These are phyloP conservation scores for Prunus davidiana DNA, from an alignment of 306 rosid genomes.

Conservation along the genomic window DNA sequence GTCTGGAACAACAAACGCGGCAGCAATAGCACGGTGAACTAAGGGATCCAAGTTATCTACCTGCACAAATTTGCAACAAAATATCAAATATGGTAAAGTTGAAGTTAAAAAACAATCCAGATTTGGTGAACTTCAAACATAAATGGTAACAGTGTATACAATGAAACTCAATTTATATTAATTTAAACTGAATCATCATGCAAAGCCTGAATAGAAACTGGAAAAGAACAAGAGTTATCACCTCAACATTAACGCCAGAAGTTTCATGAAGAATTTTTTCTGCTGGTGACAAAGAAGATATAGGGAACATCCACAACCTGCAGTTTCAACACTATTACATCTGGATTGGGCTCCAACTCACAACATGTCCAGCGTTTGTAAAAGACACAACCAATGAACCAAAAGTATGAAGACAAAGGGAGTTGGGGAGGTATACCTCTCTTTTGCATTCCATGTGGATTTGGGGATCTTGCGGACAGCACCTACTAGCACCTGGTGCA, in stretches of 20 bases:
- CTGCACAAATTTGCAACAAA: conserved; percentile 42
- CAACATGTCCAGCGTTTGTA: conserved; percentile 1
- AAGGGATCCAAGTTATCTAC: conserved; percentile 71
- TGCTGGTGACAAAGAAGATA: conserved; percentile 58
- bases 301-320: conserved; percentile 92
- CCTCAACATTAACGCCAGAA: conserved; percentile 61
- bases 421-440: conserved; percentile 41
- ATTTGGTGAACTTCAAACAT: neutral
- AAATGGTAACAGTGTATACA: neutral
- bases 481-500: conserved; percentile 53
- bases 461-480: conserved; percentile 67
- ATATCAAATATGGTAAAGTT: conserved; percentile 10
- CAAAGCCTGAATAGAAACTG: neutral
- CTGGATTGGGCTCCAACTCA: conserved; percentile 14
- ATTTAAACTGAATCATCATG: neutral
- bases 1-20: conserved; percentile 70
- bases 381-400: neutral
- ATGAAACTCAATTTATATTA: neutral
- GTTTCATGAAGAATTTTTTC: conserved; percentile 56
- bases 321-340: conserved; percentile 24
- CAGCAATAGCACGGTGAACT: conserved; percentile 73
- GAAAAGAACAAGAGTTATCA: conserved; percentile 32
- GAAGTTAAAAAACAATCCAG: neutral
- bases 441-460: conserved; percentile 77
- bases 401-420: neutral